Evolutionary conservation across 2,329 filamentous ascomycete species (phyloP).

Genomic region (Albifimbria verrucaria): DNA sequence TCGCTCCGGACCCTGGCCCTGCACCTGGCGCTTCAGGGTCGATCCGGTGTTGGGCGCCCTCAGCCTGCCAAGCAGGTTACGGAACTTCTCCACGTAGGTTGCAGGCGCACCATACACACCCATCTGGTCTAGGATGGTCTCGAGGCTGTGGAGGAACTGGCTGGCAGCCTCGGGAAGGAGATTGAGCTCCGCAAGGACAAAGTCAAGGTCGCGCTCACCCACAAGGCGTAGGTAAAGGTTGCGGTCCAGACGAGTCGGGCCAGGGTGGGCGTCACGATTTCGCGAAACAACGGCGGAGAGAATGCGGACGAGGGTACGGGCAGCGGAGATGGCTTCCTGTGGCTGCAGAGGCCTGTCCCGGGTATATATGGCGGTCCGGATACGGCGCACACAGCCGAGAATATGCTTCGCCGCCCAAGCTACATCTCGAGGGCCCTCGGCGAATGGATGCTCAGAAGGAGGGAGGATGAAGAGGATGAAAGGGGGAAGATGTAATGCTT

Average conservation of each 20-base stretch:
- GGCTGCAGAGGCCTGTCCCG: slow-evolving; percentile 32
- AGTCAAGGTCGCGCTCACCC: slow-evolving; percentile 39
- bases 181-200: slow-evolving; percentile 42
- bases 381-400: slow-evolving; percentile 36
- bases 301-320: slow-evolving; percentile 44
- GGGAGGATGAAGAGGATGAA: background rate
- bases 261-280: slow-evolving; percentile 32
- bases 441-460: background rate
- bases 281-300: slow-evolving; percentile 41
- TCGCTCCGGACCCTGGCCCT: slow-evolving; percentile 19
- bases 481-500: background rate
- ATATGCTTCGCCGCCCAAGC: slow-evolving; percentile 50
- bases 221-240: slow-evolving; percentile 49
- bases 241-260: slow-evolving; percentile 25
- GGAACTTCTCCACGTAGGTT: slow-evolving; percentile 32
- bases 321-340: slow-evolving; percentile 41
- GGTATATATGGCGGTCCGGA: slow-evolving; percentile 38
- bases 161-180: slow-evolving; percentile 41
- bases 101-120: slow-evolving; percentile 29
- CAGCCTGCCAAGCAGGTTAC: slow-evolving; percentile 26
- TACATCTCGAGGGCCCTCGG: slow-evolving; percentile 36
- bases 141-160: slow-evolving; percentile 38
- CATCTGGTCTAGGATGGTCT: slow-evolving; percentile 28
- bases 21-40: slow-evolving; percentile 28
- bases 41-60: slow-evolving; percentile 21